A percentile compares a stretch with the other conserved stretches of the same genome.
phyloP scores from a whole-genome alignment of 2,329 filamentous ascomycete species.

The Whalleya microplaca region DNA sequence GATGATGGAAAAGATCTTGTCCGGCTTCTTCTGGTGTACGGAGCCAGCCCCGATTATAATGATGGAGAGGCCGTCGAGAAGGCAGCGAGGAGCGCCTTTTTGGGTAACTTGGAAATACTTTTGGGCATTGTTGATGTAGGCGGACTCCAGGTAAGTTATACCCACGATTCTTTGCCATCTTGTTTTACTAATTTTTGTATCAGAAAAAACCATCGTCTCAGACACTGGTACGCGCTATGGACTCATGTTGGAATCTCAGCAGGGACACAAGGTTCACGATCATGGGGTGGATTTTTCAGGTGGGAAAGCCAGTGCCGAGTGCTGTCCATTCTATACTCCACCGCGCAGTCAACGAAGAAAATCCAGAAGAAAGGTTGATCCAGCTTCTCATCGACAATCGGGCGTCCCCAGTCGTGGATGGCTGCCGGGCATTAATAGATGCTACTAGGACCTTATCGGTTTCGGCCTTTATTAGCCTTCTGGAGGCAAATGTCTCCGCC shows the following conservation, averaged over 20 bases:
- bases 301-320: conserved; percentile 52
- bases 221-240: conserved; percentile 55
- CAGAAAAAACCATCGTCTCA: conserved; percentile 52
- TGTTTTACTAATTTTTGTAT: conserved; percentile 6
- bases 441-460: conserved; percentile 46
- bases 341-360: conserved; percentile 57
- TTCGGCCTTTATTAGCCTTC: conserved; percentile 46
- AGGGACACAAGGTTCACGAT: conserved; percentile 52
- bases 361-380: conserved; percentile 52
- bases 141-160: conserved; percentile 34
- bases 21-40: conserved; percentile 52
- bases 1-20: conserved; percentile 53
- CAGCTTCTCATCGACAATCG: conserved; percentile 53
- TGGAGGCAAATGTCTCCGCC: conserved; percentile 45
- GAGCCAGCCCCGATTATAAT: conserved; percentile 59
- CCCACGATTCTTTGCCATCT: background rate
- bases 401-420: conserved; percentile 55
- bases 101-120: conserved; percentile 54
- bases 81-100: conserved; percentile 54
- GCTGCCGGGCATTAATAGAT: conserved; percentile 56
- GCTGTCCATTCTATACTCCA: conserved; percentile 55
- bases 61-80: conserved; percentile 59
- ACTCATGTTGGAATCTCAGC: conserved; percentile 56
- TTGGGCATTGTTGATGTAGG: conserved; percentile 50
- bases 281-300: conserved; percentile 54